Evolutionary conservation across 2,329 filamentous ascomycete species (phyloP), one percentile per base, ranked within the genome.

Genomic region (Pestalotiopsis sp.): DNA sequence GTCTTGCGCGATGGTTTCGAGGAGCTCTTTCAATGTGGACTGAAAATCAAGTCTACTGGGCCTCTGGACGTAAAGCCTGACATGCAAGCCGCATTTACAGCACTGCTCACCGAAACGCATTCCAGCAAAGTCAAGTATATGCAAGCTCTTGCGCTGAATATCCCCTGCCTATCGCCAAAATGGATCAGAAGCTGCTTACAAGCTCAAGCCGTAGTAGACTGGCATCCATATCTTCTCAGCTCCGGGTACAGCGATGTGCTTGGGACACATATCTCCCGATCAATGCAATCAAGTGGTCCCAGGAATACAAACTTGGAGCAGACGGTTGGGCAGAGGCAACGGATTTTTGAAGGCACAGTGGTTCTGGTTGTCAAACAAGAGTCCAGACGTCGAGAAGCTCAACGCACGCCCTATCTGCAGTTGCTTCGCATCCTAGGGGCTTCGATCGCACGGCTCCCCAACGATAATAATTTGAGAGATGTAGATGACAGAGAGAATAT

Each of bases 71-170:
- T 41, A 14, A 6, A 41, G 39, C 14, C 5, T 41, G 39, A 41
- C 39, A 41, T 41, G 2, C 5, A 3, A 41, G 83, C 90, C 1
- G 91, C 93, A 0, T 98, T 99, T 76, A 90, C 93, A 0, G 94
- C 93, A 3, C 82, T 98, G 14, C 92, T 99, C 69, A 92, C 95
- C 0, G 93, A 98, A 75, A 88, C 89, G 3, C 92, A 97, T 78
- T 96, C 93, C 5, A 90, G 95, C 60, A 94, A 93, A 71, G 88
- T 91, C 64, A 98, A 98, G 77, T 98, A 96, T 79, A 93, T 98
- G 85, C 95, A 98, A 80, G 95, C 96, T 0, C 87, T 99, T 2
- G 95, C 95, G 0, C 87, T 98, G 0, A 94, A 93, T 0, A 81
- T 98, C 0, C 96, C 96, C 0, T 97, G 94, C 75, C 84, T 99